Evolutionary conservation across 1,139 yeast species (phyloP), one percentile per base, ranked within the genome.

Genomic region (Sugiyamaella grinbergsii): DNA sequence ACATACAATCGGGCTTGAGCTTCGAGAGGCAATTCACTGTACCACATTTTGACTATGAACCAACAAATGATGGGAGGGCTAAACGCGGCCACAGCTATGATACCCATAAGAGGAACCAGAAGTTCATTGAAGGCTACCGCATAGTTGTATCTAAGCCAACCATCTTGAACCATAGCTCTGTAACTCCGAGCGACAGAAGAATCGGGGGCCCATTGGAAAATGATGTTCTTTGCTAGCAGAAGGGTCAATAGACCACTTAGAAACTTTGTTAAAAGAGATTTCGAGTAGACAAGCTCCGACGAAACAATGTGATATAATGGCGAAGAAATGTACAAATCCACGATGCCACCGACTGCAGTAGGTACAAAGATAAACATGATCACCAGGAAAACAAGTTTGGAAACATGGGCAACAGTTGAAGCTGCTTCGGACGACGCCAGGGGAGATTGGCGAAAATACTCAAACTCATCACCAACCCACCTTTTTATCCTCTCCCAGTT

Each of bases 61-160:
- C 44, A 51, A 18, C 55, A 59, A 32, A 53, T 4, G 23, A 33
- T 29, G 16, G 45, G 46, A 28, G 55, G 56, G 16, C 36, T 7
- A 6, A 36, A 3, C 11, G 28, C 23, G 15, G 47, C 41, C n/a
- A 40, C 3, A 3, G 13, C 34, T 18, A 47, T 4, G 23, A n/a
- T 10, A 10, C 28, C 19, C 11, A 16, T 7, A 4, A 40, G 16
- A 7, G 50, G 50, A 5, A 24, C n/a, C 10, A 39, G 19, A 5
- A 47, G 22, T 24, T 43, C 31, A 1, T 10, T n/a, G 7, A 32
- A 1, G 5, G 41, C 41, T 2, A 36, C 11, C 7, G 34, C 24
- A 20, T 18, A 18, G 31, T 58, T 53, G 38, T 57, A 57, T n/a
- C 53, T 39, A 15, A 46, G 19, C 58, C 58, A 55, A 4, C 60